Evolutionary conservation across 1,284 basidiomycete species (phyloP).

Genomic region (Pseudozyma flocculosa): DNA sequence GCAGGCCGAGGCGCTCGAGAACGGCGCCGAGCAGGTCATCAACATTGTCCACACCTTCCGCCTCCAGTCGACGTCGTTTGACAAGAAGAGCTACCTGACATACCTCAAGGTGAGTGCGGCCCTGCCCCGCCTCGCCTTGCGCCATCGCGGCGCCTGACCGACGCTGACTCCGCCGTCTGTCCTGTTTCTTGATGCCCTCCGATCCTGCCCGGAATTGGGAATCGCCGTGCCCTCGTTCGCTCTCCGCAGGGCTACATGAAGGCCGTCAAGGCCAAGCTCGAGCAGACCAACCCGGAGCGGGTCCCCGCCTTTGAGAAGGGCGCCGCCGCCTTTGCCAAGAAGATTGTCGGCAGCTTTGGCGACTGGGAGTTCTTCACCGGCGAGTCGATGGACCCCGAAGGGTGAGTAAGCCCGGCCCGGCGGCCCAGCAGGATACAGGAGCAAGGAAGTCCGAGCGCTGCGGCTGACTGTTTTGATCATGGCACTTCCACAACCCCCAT

Average conservation of each 20-base stretch:
- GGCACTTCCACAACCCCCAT: too few relatives aligned
- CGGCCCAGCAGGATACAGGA: too few relatives aligned
- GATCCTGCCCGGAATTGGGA: too few relatives aligned
- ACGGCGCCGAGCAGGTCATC: conserved; percentile 75
- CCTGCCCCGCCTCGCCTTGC: background rate
- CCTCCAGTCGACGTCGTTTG: conserved; percentile 78
- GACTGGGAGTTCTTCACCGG: conserved; percentile 84
- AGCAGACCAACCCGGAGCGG: conserved; percentile 67
- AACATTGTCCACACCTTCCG: conserved; percentile 92
- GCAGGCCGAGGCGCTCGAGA: conserved; percentile 76
- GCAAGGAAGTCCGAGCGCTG: too few relatives aligned
- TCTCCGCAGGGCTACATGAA: conserved; percentile 79
- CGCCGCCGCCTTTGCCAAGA: conserved; percentile 65
- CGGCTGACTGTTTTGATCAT: too few relatives aligned
- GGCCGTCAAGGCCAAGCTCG: conserved; percentile 66
- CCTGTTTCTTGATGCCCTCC: too few relatives aligned
- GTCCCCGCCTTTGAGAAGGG: conserved; percentile 81
- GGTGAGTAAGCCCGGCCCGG: too few relatives aligned
- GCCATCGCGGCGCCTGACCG: background rate
- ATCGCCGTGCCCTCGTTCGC: too few relatives aligned
- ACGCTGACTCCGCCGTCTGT: too few relatives aligned
- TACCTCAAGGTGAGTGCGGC: conserved; percentile 69
- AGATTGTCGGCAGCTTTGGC: conserved; percentile 84
- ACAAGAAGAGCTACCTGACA: conserved; percentile 84
- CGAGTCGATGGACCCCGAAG: conserved; percentile 66